Base-by-base conservation (phyloP, 1,284 basidiomycete genomes). In the Taiwanofungus camphoratus region DNA sequence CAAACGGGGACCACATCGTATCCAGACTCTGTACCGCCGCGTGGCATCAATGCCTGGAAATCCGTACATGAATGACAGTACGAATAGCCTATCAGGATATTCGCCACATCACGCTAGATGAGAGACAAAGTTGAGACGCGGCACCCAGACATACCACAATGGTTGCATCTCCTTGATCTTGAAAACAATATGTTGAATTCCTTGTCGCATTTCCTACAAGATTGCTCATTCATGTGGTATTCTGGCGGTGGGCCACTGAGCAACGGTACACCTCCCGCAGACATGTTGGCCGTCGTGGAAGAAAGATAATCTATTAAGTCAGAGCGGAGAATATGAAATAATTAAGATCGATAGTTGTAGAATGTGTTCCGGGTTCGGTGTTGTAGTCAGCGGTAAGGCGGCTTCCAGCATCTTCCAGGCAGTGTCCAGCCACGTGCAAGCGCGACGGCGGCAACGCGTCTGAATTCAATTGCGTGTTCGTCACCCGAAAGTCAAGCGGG, bases 21-120 rank as follows among this genome's bases (percentile, higher is more conserved):
- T 2, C 85, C 84, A 19, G 66, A 62, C 5, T 68, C 65, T 16
- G 57, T 45, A 2, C 72, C 72, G 16, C 52, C 46, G 18, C 82
- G 73, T 20, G 83, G 85, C 77, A 85, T 78, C 33, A 88, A 67
- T 1, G 83, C 86, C 54, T 81, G 79, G 58, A 74, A 87, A 56
- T 87, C 85, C 0, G 78, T 69, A 58, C 85, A 88, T 37, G 72
- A 77, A 32, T 77, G 70, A 55, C 85, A 88, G 56, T 85, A 88
- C 3, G 66, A 62, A 59, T 79, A 84, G 32, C 85, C 85, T 88
- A 55, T 15, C 49, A 5, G 20, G 18, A 26, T 26, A 15, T 23
- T 30, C 36, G 4, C 15, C 42, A 16, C n/a, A 3, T 3, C 8
- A 11, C 20, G 32, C 15, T 16, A 38, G 22, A 34, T 12, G 2